Evolutionary conservation across 441 rosid genomes (phyloP), one percentile per base, ranked within the genome.

Genomic region (Mallotus japonicus): DNA sequence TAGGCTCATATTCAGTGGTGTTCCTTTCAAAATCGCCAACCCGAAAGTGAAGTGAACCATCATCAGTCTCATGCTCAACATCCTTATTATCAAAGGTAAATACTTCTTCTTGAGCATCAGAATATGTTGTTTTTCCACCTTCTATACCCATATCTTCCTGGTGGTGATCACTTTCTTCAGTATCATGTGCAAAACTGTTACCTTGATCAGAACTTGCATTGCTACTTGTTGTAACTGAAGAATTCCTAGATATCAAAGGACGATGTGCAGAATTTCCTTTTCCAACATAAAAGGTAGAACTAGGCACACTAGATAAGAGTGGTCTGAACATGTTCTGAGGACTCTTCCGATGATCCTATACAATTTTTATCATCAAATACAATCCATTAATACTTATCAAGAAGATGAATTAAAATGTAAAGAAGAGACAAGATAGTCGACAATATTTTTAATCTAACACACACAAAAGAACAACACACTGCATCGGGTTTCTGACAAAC

Each of bases 291-390:
- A 90, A 90, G 76, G 94, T 87, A 44, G 92, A 86, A 79, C 93
- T 90, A 9, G 99, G 98, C 69, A 93, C 98, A 88, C 97, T 92
- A 69, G 99, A 96, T 75, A 95, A 81, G 75, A 96, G 95, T 67
- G 99, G 98, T 80, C 99, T 88, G 83, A 96, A 96, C 99, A 96
- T 96, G 79, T 90, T 96, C 74, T 87, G 97, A 77, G 97, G 96
- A 74, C 88, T 89, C 86, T 87, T 95, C 76, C 90, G 90, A 71
- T 86, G 89, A 80, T 96, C 98, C 99, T 95, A 76, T 82, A 82
- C 75, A 80, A 80, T 70, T 54, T 54, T 16, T 16, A 17, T 8
- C 13, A 6, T 4, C 70, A 67, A 67, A 72, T 64, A 58, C 62
- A 73, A 61, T 42, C 76, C 69, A 67, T 28, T 47, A 57, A 49